Conservation (phyloP, 345 rosid species). For the Garcia nutans region DNA sequence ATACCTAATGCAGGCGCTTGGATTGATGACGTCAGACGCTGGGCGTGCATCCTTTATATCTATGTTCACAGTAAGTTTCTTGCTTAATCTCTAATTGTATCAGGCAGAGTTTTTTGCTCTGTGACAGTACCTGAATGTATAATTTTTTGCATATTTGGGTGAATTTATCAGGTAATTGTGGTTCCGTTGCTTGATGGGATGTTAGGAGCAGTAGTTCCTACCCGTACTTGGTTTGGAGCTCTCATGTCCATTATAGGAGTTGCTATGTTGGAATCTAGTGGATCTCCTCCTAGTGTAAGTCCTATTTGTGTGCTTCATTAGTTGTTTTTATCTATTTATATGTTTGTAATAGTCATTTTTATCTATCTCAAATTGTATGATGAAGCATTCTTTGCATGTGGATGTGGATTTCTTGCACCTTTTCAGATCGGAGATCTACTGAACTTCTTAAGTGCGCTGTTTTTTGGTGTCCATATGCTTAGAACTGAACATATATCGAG, state of each 20-base stretch:
- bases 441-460: slow-evolving; percentile 59
- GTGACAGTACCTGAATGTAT: slow-evolving; percentile 14
- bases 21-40: slow-evolving; percentile 55
- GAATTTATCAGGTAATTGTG: slow-evolving; percentile 51
- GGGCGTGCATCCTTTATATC: slow-evolving; percentile 60
- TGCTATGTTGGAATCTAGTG: slow-evolving; percentile 61
- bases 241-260: slow-evolving; percentile 55
- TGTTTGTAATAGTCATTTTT: background rate
- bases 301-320: slow-evolving; percentile 1
- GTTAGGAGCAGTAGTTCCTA: slow-evolving; percentile 62
- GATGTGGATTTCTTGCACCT: background rate
- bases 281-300: slow-evolving; percentile 56
- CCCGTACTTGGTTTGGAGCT: slow-evolving; percentile 63
- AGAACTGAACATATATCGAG: slow-evolving; percentile 60
- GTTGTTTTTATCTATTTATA: background rate
- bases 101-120: slow-evolving; percentile 5
- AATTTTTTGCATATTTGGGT: slow-evolving; percentile 13
- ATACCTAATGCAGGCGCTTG: slow-evolving; percentile 57
- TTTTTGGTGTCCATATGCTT: slow-evolving; percentile 67
- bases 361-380: background rate
- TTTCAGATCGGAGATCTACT: slow-evolving; percentile 60
- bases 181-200: slow-evolving; percentile 72
- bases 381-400: background rate
- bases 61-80: slow-evolving; percentile 50
- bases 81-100: background rate